Evolutionary conservation across 371 early-diverging fungal genomes (phyloP), one percentile per base, ranked within the genome.

Genomic region (Circinella minor): DNA sequence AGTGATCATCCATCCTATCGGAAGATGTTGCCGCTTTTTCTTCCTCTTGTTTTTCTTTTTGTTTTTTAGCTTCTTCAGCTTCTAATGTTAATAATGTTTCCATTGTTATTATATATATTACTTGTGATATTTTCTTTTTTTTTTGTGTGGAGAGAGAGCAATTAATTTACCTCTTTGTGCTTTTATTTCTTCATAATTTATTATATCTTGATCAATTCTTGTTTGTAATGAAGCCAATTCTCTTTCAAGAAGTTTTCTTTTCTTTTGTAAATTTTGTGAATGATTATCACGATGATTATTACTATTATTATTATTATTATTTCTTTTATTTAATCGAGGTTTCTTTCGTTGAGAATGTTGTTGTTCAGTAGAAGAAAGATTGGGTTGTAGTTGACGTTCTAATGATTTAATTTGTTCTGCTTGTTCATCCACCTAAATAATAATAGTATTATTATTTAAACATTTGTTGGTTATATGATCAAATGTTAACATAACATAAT

Each of bases 21-120:
- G 62, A 62, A 18, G 47, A 36, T 36, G 62, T 62, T n/a, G 39
- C 62, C n/a, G 43, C 62, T 62, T 43, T 17, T 62, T 38, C n/a
- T 62, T 62, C 62, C 36, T 37, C 18, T 61, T 36, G 36, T 61
- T 18, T 14, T 14, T n/a, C 61, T 36, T 8, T 18, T 62, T 15
- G 1, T 39, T 38, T 14, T 17, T 62, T 34, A n/a, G 39, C 39
- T 62, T 9, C 43, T 62, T 17, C 10, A 27, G 43, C 18, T 62
- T 11, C 37, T 38, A 17, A n/a, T 1, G 57, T n/a, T 57, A 27
- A 27, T 27, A 27, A 27, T 27, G 27, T 27, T 27, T 27, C 27
- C 27, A 27, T 27, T 27, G 27, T 27, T 27, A 27, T 27, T 27
- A 27, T 27, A 27, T 27, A 27, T 27, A 47, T 9, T n/a, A n/a